Evolutionary conservation across 2,329 filamentous ascomycete genomes (phyloP).

Genomic region (Fonsecaea nubica): DNA sequence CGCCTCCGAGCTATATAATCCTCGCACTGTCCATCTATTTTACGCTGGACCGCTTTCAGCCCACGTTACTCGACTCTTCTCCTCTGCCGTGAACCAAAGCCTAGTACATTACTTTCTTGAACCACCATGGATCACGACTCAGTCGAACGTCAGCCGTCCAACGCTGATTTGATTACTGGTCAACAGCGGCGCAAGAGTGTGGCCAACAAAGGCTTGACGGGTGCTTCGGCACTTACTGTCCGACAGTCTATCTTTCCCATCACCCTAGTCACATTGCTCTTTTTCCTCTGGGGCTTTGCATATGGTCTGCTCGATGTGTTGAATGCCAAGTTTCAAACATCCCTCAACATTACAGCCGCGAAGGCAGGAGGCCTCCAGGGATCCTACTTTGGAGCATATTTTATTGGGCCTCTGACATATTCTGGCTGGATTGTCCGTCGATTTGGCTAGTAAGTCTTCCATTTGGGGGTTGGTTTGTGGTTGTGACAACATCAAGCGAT

Average conservation of each 20-base stretch:
- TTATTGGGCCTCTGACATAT: constrained; percentile 60
- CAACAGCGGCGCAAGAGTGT: constrained; percentile 33
- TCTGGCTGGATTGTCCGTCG: constrained; percentile 69
- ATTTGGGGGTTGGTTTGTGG: background rate
- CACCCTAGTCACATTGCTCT: constrained; percentile 56
- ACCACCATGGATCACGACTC: constrained; percentile 33
- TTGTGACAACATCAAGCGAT: background rate
- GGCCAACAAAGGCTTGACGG: constrained; percentile 44
- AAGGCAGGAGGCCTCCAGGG: constrained; percentile 68
- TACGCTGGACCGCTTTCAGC: background rate
- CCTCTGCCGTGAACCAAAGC: background rate
- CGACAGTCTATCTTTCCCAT: constrained; percentile 54
- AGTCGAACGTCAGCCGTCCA: constrained; percentile 38
- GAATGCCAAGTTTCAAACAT: constrained; percentile 65
- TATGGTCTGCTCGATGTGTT: constrained; percentile 58
- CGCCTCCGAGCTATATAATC: constrained; percentile 16
- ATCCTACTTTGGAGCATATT: constrained; percentile 68
- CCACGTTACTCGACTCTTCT: background rate
- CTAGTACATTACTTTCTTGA: background rate
- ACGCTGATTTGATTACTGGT: constrained; percentile 37
- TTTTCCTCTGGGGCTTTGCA: constrained; percentile 62
- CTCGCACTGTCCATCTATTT: background rate
- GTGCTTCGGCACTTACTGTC: constrained; percentile 52
- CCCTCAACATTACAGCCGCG: constrained; percentile 60
- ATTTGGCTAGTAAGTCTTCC: constrained; percentile 58